A percentile compares a stretch with the other conserved stretches of the same genome.
These are phyloP conservation scores for Pseudogymnoascus pannorum DNA, from an alignment of 2,329 filamentous ascomycete species.

Conservation along the genomic window DNA sequence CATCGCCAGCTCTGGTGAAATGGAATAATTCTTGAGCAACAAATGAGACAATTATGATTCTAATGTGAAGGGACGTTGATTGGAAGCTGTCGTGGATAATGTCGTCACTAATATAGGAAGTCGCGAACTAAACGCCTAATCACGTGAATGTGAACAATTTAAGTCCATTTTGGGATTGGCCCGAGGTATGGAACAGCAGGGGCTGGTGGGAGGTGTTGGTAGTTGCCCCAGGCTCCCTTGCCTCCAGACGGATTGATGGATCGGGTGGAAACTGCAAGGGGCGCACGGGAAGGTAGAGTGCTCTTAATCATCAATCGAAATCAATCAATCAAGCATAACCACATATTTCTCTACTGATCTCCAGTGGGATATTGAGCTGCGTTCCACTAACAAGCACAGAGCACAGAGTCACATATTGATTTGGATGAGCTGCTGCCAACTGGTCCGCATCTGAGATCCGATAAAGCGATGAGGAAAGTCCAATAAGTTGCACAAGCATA, in stretches of 20 bases:
- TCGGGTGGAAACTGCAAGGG: not conserved
- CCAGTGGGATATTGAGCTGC: not conserved
- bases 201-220: not conserved
- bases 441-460: not conserved
- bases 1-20: not conserved
- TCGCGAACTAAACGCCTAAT: not conserved
- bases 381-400: not conserved
- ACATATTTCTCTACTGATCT: not conserved
- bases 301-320: not conserved
- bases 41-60: not conserved
- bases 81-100: not conserved
- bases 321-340: slow-evolving; percentile 4
- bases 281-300: not conserved
- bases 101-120: slow-evolving; percentile 1
- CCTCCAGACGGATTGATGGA: not conserved
- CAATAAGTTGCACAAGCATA: not conserved
- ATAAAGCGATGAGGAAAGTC: not conserved
- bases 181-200: not conserved
- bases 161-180: not conserved
- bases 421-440: not conserved
- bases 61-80: not conserved
- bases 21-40: not conserved
- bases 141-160: not conserved
- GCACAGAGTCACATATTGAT: not conserved
- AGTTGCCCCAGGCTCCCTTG: not conserved